phyloP scores from a whole-genome alignment of 768 basidiomycete genomes.

The Clitopilus hobsonii region DNA sequence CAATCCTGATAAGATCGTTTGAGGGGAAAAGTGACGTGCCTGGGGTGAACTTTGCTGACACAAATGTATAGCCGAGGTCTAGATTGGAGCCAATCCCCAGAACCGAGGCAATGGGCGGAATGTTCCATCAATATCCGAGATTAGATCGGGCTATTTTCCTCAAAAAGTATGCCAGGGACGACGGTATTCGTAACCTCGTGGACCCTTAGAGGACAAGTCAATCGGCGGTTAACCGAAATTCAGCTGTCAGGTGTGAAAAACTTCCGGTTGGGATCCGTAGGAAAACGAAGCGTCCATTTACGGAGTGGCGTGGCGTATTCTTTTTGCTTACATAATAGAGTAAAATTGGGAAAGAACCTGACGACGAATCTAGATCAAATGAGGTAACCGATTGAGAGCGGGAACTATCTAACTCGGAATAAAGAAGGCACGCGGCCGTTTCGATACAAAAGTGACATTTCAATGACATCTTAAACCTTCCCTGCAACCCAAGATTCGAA shows the following conservation, averaged over 20 bases:
- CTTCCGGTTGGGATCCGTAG: slow-evolving; percentile 17
- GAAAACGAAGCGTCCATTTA: slow-evolving; percentile 2
- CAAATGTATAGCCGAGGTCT: slow-evolving; percentile 16
- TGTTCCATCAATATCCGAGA: slow-evolving; percentile 25
- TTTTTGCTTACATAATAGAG: neutral
- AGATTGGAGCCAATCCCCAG: slow-evolving; percentile 25
- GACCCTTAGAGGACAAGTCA: slow-evolving; percentile 6
- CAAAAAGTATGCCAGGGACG: neutral
- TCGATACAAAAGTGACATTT: slow-evolving; percentile 38
- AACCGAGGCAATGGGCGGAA: slow-evolving; percentile 23
- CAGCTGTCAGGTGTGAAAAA: too few relatives aligned
- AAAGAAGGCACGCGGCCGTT: slow-evolving; percentile 58
- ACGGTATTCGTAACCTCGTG: slow-evolving; percentile 4
- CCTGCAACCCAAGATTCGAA: slow-evolving; percentile 38
- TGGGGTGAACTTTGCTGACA: slow-evolving; percentile 7
- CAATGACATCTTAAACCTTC: slow-evolving; percentile 39
- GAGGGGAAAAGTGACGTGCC: slow-evolving; percentile 16
- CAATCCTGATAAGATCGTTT: slow-evolving; percentile 15
- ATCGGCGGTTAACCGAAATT: slow-evolving; percentile 6
- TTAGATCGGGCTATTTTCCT: slow-evolving; percentile 19
- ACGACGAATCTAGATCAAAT: slow-evolving; percentile 13
- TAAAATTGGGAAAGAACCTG: slow-evolving; percentile 2
- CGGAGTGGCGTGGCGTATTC: neutral
- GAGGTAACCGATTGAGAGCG: slow-evolving; percentile 37
- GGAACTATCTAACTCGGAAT: slow-evolving; percentile 44